Evolutionary conservation across 73 alveolate species (phyloP).

Genomic region (Effrenium voratum): DNA sequence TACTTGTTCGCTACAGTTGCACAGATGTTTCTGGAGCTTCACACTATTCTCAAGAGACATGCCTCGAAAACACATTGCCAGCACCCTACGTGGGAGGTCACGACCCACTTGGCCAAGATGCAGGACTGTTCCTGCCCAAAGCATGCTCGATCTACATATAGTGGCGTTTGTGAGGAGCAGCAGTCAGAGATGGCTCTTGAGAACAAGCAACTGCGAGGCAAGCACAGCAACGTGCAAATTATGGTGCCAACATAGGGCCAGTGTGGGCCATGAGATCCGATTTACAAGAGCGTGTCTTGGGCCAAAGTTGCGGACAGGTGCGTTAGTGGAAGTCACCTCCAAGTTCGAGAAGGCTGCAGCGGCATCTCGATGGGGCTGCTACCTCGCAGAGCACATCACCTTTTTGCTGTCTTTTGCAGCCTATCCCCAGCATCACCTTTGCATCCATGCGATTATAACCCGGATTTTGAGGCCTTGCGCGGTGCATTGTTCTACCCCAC

Average conservation of each 20-base stretch:
- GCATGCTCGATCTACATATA: background rate
- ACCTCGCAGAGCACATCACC: too few relatives aligned
- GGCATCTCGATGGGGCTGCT: too few relatives aligned
- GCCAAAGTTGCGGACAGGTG: background rate
- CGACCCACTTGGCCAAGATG: background rate
- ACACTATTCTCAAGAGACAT: background rate
- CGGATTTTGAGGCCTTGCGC: background rate
- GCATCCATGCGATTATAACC: background rate
- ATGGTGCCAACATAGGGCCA: background rate
- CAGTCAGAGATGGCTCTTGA: slow-evolving; percentile 20
- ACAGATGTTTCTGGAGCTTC: background rate
- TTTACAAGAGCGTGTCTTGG: background rate
- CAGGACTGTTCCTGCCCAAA: background rate
- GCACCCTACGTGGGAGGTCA: background rate
- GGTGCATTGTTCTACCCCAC: background rate
- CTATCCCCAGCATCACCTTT: too few relatives aligned
- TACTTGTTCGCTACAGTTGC: background rate
- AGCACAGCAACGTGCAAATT: background rate
- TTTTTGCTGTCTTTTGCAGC: too few relatives aligned
- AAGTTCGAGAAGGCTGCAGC: slow-evolving; percentile 49
- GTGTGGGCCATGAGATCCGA: background rate
- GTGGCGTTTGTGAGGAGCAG: slow-evolving; percentile 3
- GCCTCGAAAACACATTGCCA: background rate
- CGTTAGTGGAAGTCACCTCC: slow-evolving; percentile 38
- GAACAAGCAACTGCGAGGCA: background rate